These are phyloP conservation scores for Eleusine indica DNA, from an alignment of 176 grass and related monocot species.

Conservation along the genomic window DNA sequence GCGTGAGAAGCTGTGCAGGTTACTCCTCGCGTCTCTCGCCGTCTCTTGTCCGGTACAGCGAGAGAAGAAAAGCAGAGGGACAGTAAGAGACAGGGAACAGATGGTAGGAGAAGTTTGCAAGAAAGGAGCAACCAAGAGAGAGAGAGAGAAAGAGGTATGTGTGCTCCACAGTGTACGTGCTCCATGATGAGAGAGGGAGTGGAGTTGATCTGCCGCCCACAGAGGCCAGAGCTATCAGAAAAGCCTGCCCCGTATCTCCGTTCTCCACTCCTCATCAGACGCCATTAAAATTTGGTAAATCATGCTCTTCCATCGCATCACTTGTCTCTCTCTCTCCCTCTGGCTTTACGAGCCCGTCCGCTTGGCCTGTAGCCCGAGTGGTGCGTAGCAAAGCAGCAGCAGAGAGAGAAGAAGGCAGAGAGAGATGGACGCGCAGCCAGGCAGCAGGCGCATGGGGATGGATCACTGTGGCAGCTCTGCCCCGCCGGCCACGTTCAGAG, in stretches of 20 bases:
- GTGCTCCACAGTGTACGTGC: neutral
- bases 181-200: too few relatives aligned
- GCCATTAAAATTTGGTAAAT: slow-evolving; percentile 45
- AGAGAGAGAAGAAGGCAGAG: neutral
- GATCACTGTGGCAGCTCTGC: slow-evolving; percentile 31
- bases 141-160: neutral
- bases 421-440: neutral
- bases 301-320: slow-evolving; percentile 58
- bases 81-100: slow-evolving; percentile 35
- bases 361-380: neutral
- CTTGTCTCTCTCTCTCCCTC: too few relatives aligned
- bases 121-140: slow-evolving; percentile 20
- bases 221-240: neutral
- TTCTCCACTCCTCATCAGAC: slow-evolving; percentile 2
- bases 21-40: slow-evolving; percentile 1
- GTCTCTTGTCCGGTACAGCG: neutral
- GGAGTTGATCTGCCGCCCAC: too few relatives aligned
- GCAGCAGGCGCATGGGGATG: slow-evolving; percentile 20
- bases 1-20: slow-evolving; percentile 51
- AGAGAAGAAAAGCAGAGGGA: neutral
- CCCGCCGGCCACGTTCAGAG: slow-evolving; percentile 16
- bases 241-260: slow-evolving; percentile 47
- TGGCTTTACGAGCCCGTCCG: neutral
- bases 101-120: slow-evolving; percentile 41
- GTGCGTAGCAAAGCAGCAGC: neutral